phyloP scores from a whole-genome alignment of 2,329 filamentous ascomycete genomes.

The Monosporascus cannonballus region DNA sequence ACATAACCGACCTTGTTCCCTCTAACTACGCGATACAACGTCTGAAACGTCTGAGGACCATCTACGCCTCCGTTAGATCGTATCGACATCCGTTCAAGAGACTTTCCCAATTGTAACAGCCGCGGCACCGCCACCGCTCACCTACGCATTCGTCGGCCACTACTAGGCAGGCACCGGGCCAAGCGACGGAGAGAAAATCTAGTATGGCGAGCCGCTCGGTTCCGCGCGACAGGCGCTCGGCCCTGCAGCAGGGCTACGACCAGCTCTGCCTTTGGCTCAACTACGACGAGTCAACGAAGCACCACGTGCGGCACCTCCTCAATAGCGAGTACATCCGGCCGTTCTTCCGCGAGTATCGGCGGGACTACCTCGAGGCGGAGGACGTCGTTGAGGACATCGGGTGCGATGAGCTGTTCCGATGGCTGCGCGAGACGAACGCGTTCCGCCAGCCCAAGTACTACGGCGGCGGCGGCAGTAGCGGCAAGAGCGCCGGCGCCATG shows the following conservation, averaged over 20 bases:
- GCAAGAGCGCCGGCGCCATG: not conserved
- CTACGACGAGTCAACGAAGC: slow-evolving; percentile 14
- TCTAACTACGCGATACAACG: too few species aligned
- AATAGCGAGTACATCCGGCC: slow-evolving; percentile 18
- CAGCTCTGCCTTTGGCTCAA: slow-evolving; percentile 19
- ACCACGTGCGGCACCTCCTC: slow-evolving; percentile 11
- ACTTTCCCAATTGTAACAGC: too few species aligned
- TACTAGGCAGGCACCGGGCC: too few species aligned
- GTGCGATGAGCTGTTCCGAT: slow-evolving; percentile 13
- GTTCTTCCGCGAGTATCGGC: slow-evolving; percentile 23
- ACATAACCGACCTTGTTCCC: too few species aligned
- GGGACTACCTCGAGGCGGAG: slow-evolving; percentile 19
- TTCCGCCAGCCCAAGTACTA: slow-evolving; percentile 14
- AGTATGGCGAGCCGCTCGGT: slow-evolving; percentile 11
- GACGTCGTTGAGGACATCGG: slow-evolving; percentile 12
- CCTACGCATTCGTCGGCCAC: not conserved
- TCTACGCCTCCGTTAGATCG: too few species aligned
- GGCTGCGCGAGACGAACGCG: slow-evolving; percentile 11
- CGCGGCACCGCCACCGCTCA: not conserved
- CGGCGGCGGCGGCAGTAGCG: not conserved
- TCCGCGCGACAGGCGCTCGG: slow-evolving; percentile 11
- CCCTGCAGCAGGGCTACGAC: slow-evolving; percentile 15
- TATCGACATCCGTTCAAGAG: too few species aligned
- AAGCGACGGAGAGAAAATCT: too few species aligned
- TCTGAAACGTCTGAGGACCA: too few species aligned